Evolutionary conservation across 169 alveolate species (phyloP), one percentile per base, ranked within the genome.

Genomic region (Haemoproteus tartakovskyi): DNA sequence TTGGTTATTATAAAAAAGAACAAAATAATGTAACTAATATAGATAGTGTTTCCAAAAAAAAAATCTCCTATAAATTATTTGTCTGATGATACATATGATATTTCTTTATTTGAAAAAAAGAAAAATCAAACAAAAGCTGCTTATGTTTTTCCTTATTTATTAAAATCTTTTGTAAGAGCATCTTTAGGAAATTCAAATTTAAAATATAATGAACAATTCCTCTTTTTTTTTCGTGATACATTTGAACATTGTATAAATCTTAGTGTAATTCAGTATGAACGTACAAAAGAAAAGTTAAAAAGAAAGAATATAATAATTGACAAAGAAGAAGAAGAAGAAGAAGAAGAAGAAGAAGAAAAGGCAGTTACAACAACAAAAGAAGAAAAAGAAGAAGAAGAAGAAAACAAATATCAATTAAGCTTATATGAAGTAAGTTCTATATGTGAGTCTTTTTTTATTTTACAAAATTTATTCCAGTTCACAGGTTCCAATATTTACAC

Each of bases 391-490:
- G 33, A 4, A 40, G 9, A 41, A 11, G 14, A 40, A 2, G 36
- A 60, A 29, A 60, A 2, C 43, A 18, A 40, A 9, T 33, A 59
- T n/a, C 26, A 50, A 12, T 50, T 52, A 9, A 67, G 64, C 46
- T 33, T 67, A 8, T 67, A 67, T 6, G 82, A 67, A 11, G 12
- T 67, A 19, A 67, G 82, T 19, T 67, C 82, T 3, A 40, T 67
- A 19, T 67, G 82, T 33, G 82, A 67, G 37, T 67, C 61, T 6
- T 67, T 54, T 47, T 67, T 67, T 47, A 67, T 67, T 29, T 30
- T 67, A 12, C 41, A 67, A 0, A 12, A 52, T 16, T 26, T 67
- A n/a, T 48, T n/a, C n/a, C n/a, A n/a, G n/a, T n/a, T n/a, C n/a
- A n/a, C n/a, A n/a, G n/a, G n/a, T 6, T 30, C n/a, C 27, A 43